phyloP scores from a whole-genome alignment of 306 rosid species.

The Cyamopsis tetragonoloba region DNA sequence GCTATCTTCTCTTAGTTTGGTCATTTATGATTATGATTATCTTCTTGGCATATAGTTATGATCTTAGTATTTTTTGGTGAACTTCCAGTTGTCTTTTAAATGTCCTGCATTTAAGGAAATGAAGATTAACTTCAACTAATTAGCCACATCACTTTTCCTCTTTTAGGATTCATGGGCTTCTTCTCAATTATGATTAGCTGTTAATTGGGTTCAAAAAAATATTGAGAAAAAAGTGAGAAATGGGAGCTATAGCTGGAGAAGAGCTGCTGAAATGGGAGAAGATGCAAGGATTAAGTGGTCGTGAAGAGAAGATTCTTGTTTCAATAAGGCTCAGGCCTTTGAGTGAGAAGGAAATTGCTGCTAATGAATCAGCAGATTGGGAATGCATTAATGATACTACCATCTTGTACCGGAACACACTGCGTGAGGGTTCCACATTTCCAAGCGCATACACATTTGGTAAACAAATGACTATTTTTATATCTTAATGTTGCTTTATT shows the following conservation, averaged over 20 bases:
- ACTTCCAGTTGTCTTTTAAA: conserved; percentile 33
- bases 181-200: conserved; percentile 38
- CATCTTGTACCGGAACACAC: conserved; percentile 78
- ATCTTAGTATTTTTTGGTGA: conserved; percentile 28
- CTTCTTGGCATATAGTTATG: conserved; percentile 37
- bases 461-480: conserved; percentile 30
- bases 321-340: conserved; percentile 87
- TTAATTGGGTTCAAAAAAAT: conserved; percentile 26
- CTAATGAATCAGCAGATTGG: conserved; percentile 86
- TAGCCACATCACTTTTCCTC: conserved; percentile 5
- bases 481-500: conserved; percentile 18
- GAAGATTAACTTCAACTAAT: conserved; percentile 22
- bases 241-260: conserved; percentile 87
- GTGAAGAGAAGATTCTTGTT: conserved; percentile 95
- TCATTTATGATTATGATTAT: conserved; percentile 32
- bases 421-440: conserved; percentile 97
- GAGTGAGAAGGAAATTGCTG: conserved; percentile 66
- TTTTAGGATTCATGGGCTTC: conserved; percentile 33
- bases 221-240: conserved; percentile 34
- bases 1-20: conserved; percentile 1
- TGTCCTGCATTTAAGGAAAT: conserved; percentile 41
- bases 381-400: conserved; percentile 96
- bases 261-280: conserved; percentile 85
- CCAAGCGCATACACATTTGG: conserved; percentile 96
- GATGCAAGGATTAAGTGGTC: conserved; percentile 62